Conservation (phyloP, 2,329 filamentous ascomycete genomes). For the Aspergillus sp. region DNA sequence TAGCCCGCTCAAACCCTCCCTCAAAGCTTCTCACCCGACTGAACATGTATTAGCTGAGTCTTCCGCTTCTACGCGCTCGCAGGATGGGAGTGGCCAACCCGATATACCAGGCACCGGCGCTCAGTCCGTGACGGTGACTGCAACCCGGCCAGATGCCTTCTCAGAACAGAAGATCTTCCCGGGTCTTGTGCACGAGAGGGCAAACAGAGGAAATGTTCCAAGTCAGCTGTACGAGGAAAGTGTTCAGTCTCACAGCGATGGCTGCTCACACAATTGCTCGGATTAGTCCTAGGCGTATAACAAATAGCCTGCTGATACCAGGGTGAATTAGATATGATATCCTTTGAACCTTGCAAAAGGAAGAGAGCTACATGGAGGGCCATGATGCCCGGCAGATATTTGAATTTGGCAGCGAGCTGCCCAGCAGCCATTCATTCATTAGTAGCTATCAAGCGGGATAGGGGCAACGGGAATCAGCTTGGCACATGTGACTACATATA, state of each 20-base stretch:
- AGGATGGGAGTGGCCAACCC: not conserved
- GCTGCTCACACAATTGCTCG: not conserved
- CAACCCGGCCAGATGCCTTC: constrained; percentile 16
- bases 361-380: not conserved
- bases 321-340: not conserved
- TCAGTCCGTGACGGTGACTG: constrained; percentile 6
- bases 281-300: not conserved
- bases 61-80: not conserved
- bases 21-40: not conserved
- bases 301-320: no score
- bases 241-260: not conserved
- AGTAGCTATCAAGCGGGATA: not conserved
- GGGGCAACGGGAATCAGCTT: not conserved
- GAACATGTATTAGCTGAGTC: not conserved
- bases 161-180: constrained; percentile 44
- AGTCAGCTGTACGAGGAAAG: not conserved
- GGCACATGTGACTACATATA: not conserved
- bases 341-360: not conserved
- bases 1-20: not conserved
- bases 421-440: not conserved
- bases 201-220: constrained; percentile 27
- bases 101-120: not conserved
- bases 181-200: constrained; percentile 42
- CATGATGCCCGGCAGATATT: not conserved
- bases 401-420: not conserved